Evolutionary conservation across 345 rosid species (phyloP), one percentile per base, ranked within the genome.

Genomic region (Ricinus communis): DNA sequence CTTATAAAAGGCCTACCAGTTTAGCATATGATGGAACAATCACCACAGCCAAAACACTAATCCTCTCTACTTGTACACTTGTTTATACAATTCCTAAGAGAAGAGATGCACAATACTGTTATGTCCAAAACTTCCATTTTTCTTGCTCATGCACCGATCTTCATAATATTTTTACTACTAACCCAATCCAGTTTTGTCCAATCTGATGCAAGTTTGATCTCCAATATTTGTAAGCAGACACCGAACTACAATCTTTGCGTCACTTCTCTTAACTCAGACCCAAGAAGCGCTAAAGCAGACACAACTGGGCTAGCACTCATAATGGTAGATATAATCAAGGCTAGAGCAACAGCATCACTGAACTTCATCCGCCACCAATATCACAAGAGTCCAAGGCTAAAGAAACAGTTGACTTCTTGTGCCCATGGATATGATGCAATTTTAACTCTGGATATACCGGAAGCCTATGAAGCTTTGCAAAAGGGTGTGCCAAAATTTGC

Each of bases 211-310:
- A 62, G 16, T 13, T 11, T 22, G 1, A 53, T 79, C 22, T n/a
- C 33, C 9, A 0, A 54, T 0, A 67, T 74, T 1, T 79, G 83
- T 52, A 62, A 64, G 47, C 59, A 2, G 31, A 79, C 81, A 18
- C 73, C 77, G 0, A 1, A 24, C 49, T 53, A 65, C 36, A 11
- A 68, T 40, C 67, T 73, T 31, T 79, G 85, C 11, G 30, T 63
- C 40, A 11, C 50, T 10, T 19, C 72, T 12, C 74, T 82, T 5
- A 18, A 33, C 22, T 56, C 77, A 8, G 73, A 74, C 28, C 78
- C 81, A 5, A 69, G 73, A 47, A 69, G 77, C 15, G 4, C 49
- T 25, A 63, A 8, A 0, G 81, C 77, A 8, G 77, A 77, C 28
- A 41, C 57, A 1, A 38, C 1, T 14, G 47, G 33, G 1, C 25